Percentiles rank a stretch among this genome's conserved stretches.
phyloP scores from a whole-genome alignment of 2,329 filamentous ascomycete genomes.

The Venturia asperata region DNA sequence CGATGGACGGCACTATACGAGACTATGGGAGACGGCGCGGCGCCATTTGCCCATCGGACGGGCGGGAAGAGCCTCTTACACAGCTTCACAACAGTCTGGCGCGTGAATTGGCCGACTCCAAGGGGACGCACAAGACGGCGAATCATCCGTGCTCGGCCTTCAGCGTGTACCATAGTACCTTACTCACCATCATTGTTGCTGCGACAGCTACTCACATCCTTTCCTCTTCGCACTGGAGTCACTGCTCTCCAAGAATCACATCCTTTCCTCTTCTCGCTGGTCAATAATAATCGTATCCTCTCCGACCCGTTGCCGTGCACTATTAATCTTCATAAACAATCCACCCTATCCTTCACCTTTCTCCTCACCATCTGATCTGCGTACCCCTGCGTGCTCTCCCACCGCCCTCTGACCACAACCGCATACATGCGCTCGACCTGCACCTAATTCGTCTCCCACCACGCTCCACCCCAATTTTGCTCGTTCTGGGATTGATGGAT shows the following conservation, averaged over 20 bases:
- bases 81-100: neutral
- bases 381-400: neutral
- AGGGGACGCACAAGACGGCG: neutral
- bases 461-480: neutral
- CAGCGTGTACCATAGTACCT: too few relatives aligned
- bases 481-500: neutral
- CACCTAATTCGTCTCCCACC: neutral
- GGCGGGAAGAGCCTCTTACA: neutral
- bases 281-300: too few relatives aligned
- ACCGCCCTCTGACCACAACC: neutral
- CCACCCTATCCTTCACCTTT: neutral
- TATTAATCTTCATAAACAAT: too few relatives aligned
- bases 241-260: too few relatives aligned
- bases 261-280: too few relatives aligned
- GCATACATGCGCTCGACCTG: neutral
- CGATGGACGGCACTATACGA: neutral
- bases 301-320: too few relatives aligned
- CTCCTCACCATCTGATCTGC: neutral
- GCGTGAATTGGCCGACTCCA: neutral
- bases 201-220: neutral
- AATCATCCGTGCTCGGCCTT: neutral
- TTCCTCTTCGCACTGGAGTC: neutral
- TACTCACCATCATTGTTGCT: neutral
- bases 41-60: neutral
- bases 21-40: neutral